Conservation (phyloP, 208 protist genomes). For the Leishmania major region DNA sequence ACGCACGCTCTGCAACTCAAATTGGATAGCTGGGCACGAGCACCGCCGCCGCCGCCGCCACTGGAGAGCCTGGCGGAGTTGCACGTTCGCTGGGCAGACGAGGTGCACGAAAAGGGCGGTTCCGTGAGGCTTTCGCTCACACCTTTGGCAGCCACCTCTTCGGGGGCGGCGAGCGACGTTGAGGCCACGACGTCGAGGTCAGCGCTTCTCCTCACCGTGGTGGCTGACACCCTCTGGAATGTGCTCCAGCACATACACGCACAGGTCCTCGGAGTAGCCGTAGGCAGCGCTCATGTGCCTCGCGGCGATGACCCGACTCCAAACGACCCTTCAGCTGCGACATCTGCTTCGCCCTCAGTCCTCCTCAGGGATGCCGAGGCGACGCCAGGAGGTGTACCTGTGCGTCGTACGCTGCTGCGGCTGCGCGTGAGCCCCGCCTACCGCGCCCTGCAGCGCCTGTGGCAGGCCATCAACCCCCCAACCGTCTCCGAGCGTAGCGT, state of each 20-base stretch:
- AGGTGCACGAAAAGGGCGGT: neutral
- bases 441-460: constrained; percentile 23
- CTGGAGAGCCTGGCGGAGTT: constrained; percentile 4
- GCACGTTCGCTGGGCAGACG: constrained; percentile 15
- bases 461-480: constrained; percentile 7
- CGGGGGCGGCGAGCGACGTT: neutral
- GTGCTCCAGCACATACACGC: constrained; percentile 11
- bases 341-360: neutral
- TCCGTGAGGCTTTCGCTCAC: neutral
- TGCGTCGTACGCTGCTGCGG: constrained; percentile 18
- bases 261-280: neutral
- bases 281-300: neutral
- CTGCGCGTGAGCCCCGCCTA: constrained; percentile 14
- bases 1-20: neutral
- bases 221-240: constrained; percentile 19
- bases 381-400: neutral
- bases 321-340: neutral
- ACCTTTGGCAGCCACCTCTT: neutral
- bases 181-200: neutral
- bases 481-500: constrained; percentile 1
- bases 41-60: constrained; percentile 1
- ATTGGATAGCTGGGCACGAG: neutral
- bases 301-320: neutral
- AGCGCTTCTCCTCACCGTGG: constrained; percentile 5
- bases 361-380: neutral